Percentiles rank a stretch among this genome's conserved stretches.
Conservation (phyloP, 1,139 yeast genomes). For the Zygoascus sp. region DNA sequence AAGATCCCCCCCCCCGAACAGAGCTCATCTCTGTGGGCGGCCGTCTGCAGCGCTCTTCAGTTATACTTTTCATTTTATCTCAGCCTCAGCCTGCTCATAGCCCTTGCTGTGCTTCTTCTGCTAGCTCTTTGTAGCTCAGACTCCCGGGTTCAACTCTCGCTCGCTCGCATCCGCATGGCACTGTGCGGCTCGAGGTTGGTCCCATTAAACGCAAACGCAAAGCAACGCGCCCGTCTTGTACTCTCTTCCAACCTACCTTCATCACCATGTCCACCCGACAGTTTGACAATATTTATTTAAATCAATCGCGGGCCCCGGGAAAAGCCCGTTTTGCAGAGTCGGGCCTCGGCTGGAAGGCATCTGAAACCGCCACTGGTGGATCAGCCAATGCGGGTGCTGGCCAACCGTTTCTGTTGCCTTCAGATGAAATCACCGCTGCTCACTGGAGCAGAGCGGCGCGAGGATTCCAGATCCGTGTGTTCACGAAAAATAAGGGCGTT, state of each 20-base stretch:
- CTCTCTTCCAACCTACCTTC: constrained; percentile 7
- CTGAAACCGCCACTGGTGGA: constrained; percentile 47
- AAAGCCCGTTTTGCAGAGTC: constrained; percentile 91
- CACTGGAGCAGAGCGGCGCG: constrained; percentile 93
- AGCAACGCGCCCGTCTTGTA: not conserved
- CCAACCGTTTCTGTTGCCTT: constrained; percentile 79
- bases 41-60: too few species aligned
- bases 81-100: too few species aligned
- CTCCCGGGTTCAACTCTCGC: too few species aligned
- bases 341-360: constrained; percentile 95
- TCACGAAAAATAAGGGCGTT: constrained; percentile 84
- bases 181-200: too few species aligned
- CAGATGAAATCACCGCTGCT: constrained; percentile 73
- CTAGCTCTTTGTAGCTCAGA: too few species aligned
- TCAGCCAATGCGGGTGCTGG: constrained; percentile 44
- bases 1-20: too few species aligned
- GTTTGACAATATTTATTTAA: constrained; percentile 81
- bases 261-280: constrained; percentile 39
- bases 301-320: constrained; percentile 80
- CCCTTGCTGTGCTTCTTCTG: too few species aligned
- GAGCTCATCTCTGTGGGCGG: too few species aligned
- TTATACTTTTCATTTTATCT: too few species aligned
- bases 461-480: constrained; percentile 84
- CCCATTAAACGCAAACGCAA: not conserved
- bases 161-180: too few species aligned